Evolutionary conservation across 1,139 yeast species (phyloP).

Genomic region (Scheffersomyces quercinus): DNA sequence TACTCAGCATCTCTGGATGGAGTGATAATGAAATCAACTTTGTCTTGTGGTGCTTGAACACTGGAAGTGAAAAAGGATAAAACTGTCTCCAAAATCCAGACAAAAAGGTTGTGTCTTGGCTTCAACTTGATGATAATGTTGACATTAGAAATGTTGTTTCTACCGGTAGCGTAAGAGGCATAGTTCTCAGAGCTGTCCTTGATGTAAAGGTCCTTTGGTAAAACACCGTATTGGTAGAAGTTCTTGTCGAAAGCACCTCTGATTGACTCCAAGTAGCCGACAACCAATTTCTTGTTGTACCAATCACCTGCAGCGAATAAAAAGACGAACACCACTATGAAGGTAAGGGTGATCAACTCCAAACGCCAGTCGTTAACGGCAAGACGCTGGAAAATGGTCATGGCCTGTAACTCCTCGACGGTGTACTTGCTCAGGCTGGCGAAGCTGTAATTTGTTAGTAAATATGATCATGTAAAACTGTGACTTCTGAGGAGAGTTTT

Average conservation of each 20-base stretch:
- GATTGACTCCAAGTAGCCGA: conserved; percentile 46
- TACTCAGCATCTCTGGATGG: conserved; percentile 57
- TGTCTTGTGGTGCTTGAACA: conserved; percentile 58
- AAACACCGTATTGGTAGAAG: conserved; percentile 80
- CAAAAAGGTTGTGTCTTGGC: conserved; percentile 79
- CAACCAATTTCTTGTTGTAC: conserved; percentile 59
- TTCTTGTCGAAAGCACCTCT: conserved; percentile 56
- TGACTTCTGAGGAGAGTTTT: too few relatives aligned
- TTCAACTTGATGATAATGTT: conserved; percentile 62
- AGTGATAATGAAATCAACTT: conserved; percentile 59
- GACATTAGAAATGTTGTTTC: conserved; percentile 70
- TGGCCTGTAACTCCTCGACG: conserved; percentile 49
- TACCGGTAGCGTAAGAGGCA: conserved; percentile 86
- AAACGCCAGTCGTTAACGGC: conserved; percentile 68
- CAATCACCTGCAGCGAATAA: conserved; percentile 59
- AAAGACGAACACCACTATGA: conserved; percentile 46
- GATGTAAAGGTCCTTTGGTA: conserved; percentile 48
- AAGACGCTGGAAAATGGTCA: conserved; percentile 55
- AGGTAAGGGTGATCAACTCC: conserved; percentile 58
- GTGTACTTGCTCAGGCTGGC: conserved; percentile 29
- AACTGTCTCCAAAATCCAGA: conserved; percentile 58
- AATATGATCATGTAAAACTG: too few relatives aligned
- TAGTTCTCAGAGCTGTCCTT: conserved; percentile 72
- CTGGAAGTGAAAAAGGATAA: conserved; percentile 55
- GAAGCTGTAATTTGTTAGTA: conserved; percentile 17